Conservation (phyloP, 345 rosid species). For the Melastoma malabathricum region DNA sequence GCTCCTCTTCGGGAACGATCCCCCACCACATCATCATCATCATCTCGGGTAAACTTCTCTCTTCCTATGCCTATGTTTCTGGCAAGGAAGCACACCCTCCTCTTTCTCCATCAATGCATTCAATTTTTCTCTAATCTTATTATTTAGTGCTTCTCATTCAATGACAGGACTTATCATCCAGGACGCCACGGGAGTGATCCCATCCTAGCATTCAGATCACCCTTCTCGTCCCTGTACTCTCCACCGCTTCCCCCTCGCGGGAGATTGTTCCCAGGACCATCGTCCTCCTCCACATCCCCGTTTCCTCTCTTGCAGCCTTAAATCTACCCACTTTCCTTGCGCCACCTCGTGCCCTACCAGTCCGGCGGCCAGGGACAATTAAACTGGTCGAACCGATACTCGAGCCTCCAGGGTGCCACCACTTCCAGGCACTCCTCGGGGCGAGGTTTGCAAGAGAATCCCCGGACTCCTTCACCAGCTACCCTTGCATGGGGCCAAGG, state of each 20-base stretch:
- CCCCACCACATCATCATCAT: slow-evolving; percentile 30
- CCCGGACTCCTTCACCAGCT: slow-evolving; percentile 22
- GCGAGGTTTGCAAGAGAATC: slow-evolving; percentile 13
- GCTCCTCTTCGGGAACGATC: slow-evolving; percentile 73
- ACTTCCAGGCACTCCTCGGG: slow-evolving; percentile 1
- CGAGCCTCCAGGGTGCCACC: not conserved
- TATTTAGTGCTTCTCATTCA: too few species aligned
- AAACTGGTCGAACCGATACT: slow-evolving; percentile 10
- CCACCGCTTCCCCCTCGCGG: slow-evolving; percentile 6
- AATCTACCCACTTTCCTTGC: slow-evolving; percentile 18
- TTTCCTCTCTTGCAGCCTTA: slow-evolving; percentile 25
- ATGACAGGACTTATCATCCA: slow-evolving; percentile 26
- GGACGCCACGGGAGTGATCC: slow-evolving; percentile 38
- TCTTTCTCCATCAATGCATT: not conserved
- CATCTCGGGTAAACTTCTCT: slow-evolving; percentile 29
- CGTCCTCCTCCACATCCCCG: slow-evolving; percentile 17
- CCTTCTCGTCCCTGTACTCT: slow-evolving; percentile 11
- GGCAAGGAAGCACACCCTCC: not conserved
- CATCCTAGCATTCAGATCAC: slow-evolving; percentile 33
- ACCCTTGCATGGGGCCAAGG: slow-evolving; percentile 77
- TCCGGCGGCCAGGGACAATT: slow-evolving; percentile 32
- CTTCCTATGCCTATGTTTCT: not conserved
- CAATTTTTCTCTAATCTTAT: not conserved
- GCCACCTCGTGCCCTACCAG: slow-evolving; percentile 27
- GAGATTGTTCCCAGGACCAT: slow-evolving; percentile 31